Evolutionary conservation across 306 rosid genomes (phyloP), one percentile per base, ranked within the genome.

Genomic region (Aeschynomene evenia): DNA sequence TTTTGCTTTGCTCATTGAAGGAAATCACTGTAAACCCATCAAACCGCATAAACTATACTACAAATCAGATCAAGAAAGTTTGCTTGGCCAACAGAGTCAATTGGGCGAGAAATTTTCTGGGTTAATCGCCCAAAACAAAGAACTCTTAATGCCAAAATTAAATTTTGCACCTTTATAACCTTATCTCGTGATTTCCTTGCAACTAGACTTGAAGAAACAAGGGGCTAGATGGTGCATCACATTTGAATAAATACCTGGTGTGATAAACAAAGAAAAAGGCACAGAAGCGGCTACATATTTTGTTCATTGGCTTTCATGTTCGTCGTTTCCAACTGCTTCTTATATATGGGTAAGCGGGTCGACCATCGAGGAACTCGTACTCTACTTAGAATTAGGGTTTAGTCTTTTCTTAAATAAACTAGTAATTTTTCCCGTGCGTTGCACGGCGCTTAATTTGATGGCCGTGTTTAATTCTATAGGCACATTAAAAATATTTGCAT

Each of bases 121-220:
- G 16, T 10, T 59, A 16, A 9, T 18, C 42, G 52, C 77, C 34
- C 68, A 70, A 63, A 29, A 52, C 22, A 65, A 54, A 3, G 4
- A 71, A 52, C 2, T 22, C 49, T 14, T 42, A 51, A 28, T 68
- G 84, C 84, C 84, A 22, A 11, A 36, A 15, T 1, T 72, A 33
- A 79, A 83, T 83, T n/a, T 83, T 31, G 87, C 87, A 83, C 87
- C 82, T 11, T 0, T 7, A 66, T 0, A 78, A 55, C 84, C 84
- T 72, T 75, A 13, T 21, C 84, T 58, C 87, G 80, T 76, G 4
- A 57, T 76, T 83, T 83, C 84, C 87, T 72, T 79, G 84, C 84
- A 76, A 20, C 56, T 12, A 63, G 15, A 72, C 84, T 83, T 12
- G 46, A 73, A 65, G 72, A 50, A 63, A 80, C 87, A 79, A 83